A percentile compares a stretch with the other conserved stretches of the same genome.
phyloP scores from a whole-genome alignment of 1,284 basidiomycete genomes.

The Lentinula novae-zelandiae region DNA sequence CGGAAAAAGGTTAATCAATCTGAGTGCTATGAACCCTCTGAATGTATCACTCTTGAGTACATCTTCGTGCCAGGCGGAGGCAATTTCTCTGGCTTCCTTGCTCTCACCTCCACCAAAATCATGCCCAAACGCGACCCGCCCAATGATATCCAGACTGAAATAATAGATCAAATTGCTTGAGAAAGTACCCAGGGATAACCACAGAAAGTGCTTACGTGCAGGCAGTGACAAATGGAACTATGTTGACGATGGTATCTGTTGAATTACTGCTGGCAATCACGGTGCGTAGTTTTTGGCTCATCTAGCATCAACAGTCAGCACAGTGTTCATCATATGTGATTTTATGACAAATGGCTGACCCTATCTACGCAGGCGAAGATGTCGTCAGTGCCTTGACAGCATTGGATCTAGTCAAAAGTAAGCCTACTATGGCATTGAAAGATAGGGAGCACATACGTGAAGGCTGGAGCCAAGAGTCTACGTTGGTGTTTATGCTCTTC shows the following conservation, averaged over 20 bases:
- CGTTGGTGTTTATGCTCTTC: slow-evolving; percentile 31
- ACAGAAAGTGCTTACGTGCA: slow-evolving; percentile 7
- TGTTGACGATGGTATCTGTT: neutral
- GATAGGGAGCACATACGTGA: slow-evolving; percentile 23
- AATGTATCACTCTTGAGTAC: slow-evolving; percentile 9
- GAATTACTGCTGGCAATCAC: too few species aligned
- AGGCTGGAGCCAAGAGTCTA: slow-evolving; percentile 27
- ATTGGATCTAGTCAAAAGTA: slow-evolving; percentile 16
- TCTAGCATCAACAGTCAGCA: neutral
- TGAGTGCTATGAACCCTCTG: slow-evolving; percentile 26
- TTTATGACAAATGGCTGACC: slow-evolving; percentile 6
- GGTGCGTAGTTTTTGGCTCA: neutral
- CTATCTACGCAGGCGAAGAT: slow-evolving; percentile 25
- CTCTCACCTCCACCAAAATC: slow-evolving; percentile 23
- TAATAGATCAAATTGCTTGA: neutral
- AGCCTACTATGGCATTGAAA: neutral
- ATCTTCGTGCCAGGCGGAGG: slow-evolving; percentile 22
- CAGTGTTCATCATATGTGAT: neutral
- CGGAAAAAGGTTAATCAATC: slow-evolving; percentile 28
- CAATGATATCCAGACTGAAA: slow-evolving; percentile 26
- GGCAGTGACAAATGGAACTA: neutral
- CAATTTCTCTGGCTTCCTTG: slow-evolving; percentile 27
- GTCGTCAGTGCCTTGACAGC: slow-evolving; percentile 23
- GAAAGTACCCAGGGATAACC: neutral
- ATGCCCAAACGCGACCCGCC: slow-evolving; percentile 29